phyloP scores from a whole-genome alignment of 495 filamentous ascomycete genomes.

The Xylaria palmicola region DNA sequence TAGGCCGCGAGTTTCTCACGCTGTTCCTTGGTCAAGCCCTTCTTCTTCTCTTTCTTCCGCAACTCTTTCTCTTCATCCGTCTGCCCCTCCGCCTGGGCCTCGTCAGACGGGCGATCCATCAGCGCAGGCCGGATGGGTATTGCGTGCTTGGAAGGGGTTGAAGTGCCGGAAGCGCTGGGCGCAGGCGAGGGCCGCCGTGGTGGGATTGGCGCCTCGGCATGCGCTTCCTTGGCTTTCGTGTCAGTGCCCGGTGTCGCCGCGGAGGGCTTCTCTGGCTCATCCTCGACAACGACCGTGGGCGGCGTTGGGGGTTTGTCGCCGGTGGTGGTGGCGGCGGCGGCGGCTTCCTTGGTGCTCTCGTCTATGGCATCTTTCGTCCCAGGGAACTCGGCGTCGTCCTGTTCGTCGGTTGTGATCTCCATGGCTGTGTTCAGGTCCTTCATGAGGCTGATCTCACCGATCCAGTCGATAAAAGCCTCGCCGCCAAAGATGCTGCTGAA shows the following conservation, averaged over 20 bases:
- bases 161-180: constrained; percentile 57
- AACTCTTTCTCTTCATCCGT: constrained; percentile 71
- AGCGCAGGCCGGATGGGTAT: constrained; percentile 78
- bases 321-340: constrained; percentile 21
- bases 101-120: constrained; percentile 86
- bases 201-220: constrained; percentile 25
- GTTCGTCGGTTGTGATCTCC: constrained; percentile 80
- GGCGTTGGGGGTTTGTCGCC: too few species aligned
- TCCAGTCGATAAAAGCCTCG: constrained; percentile 89
- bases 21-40: constrained; percentile 83
- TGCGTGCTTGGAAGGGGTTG: constrained; percentile 38
- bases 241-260: not conserved
- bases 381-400: constrained; percentile 56
- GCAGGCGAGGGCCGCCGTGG: constrained; percentile 35
- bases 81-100: constrained; percentile 66
- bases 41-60: constrained; percentile 78
- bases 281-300: constrained; percentile 44
- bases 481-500: constrained; percentile 98
- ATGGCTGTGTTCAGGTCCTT: constrained; percentile 86
- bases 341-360: constrained; percentile 45
- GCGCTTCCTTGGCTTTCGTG: constrained; percentile 9
- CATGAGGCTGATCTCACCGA: constrained; percentile 89
- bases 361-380: constrained; percentile 47
- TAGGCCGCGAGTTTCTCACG: constrained; percentile 83
- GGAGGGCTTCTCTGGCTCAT: constrained; percentile 32